These are phyloP conservation scores for Podospora sp. DNA, from an alignment of 495 filamentous ascomycete genomes.

Conservation along the genomic window DNA sequence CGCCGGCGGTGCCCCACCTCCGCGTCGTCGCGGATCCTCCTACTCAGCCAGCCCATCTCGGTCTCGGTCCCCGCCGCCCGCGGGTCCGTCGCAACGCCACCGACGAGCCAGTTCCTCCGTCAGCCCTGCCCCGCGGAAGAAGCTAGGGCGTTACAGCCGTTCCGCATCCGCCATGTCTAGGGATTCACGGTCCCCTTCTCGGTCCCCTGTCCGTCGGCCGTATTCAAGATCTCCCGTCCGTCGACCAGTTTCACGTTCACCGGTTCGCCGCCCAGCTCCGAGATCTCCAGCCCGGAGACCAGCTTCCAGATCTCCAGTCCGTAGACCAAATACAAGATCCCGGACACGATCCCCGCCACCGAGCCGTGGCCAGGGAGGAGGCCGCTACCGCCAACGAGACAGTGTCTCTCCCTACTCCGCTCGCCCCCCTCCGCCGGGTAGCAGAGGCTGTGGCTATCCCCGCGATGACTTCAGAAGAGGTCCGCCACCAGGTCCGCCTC, in stretches of 20 bases:
- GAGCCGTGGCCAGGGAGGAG: neutral
- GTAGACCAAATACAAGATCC: constrained; percentile 3
- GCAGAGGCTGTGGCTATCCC: neutral
- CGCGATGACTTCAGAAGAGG: neutral
- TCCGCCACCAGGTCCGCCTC: neutral
- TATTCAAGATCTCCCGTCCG: no score
- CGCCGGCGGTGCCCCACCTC: neutral
- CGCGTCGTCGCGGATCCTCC: neutral
- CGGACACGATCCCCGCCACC: constrained; percentile 10
- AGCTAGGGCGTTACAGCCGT: neutral
- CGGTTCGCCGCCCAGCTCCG: neutral
- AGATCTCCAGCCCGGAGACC: neutral
- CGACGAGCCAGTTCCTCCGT: neutral
- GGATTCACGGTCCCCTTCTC: neutral
- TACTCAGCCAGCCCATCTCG: constrained; percentile 2
- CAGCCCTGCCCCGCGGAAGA: neutral
- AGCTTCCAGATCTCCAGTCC: neutral
- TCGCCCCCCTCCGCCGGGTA: neutral
- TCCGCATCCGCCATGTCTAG: neutral
- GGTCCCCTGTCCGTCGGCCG: neutral
- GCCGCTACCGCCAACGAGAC: constrained; percentile 1
- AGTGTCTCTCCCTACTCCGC: constrained; percentile 1
- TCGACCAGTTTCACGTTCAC: no score
- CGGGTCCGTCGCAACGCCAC: neutral
- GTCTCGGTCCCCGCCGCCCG: constrained; percentile 16